Evolutionary conservation across 345 rosid species (phyloP).

Genomic region (Brassica napus): Da-Ae NC_063447.1:39571001-39571500

Average conservation of each 20-base stretch:
- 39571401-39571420: neutral
- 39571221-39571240: slow-evolving; percentile 88
- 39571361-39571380: slow-evolving; percentile 14
- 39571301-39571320: slow-evolving; percentile 11
- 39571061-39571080: neutral
- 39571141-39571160: neutral
- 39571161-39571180: neutral
- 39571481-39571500: neutral
- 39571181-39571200: slow-evolving; percentile 60
- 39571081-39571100: neutral
- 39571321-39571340: neutral
- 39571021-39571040: too few relatives aligned
- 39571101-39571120: neutral
- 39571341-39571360: slow-evolving; percentile 2
- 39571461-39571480: neutral
- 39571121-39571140: neutral
- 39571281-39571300: neutral
- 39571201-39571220: slow-evolving; percentile 79
- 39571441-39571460: neutral
- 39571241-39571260: slow-evolving; percentile 95
- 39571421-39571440: slow-evolving; percentile 3
- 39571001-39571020: too few relatives aligned
- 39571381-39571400: slow-evolving; percentile 14
- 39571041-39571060: neutral
- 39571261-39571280: neutral